Percentiles rank a stretch among this genome's conserved stretches.
Evolutionary conservation across 495 filamentous ascomycete species (phyloP).

Genomic region (Aspergillus carlsbadensis): DNA sequence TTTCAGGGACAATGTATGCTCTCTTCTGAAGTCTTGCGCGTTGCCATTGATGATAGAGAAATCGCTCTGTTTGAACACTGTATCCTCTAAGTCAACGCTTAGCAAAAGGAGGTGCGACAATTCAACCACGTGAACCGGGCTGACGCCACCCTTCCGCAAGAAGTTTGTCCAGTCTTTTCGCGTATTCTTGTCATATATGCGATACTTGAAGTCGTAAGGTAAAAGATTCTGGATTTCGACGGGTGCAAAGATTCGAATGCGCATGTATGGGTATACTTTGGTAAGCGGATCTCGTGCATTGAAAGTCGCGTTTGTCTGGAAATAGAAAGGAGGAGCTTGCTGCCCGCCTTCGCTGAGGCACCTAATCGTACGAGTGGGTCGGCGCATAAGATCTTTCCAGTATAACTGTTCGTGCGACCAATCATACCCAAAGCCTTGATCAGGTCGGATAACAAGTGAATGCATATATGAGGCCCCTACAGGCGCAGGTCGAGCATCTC

Average conservation of each 20-base stretch:
- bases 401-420: constrained; percentile 88
- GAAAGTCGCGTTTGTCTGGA: constrained; percentile 85
- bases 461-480: constrained; percentile 91
- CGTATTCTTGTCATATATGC: constrained; percentile 96
- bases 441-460: constrained; percentile 85
- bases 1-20: constrained; percentile 74
- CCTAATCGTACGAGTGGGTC: constrained; percentile 78
- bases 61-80: constrained; percentile 88
- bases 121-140: constrained; percentile 95
- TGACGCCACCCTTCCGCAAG: constrained; percentile 89
- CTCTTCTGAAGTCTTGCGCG: constrained; percentile 77
- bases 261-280: constrained; percentile 89
- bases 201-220: constrained; percentile 97
- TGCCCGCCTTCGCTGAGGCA: constrained; percentile 83
- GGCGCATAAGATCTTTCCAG: constrained; percentile 87
- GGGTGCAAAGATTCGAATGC: constrained; percentile 82
- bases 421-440: constrained; percentile 93
- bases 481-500: constrained; percentile 85
- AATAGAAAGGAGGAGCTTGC: constrained; percentile 82
- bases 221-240: constrained; percentile 93
- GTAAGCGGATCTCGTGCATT: constrained; percentile 79
- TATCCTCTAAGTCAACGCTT: constrained; percentile 95
- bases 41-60: constrained; percentile 96
- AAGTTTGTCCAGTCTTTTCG: constrained; percentile 99
- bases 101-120: constrained; percentile 88